Base-by-base conservation (phyloP, 2,329 filamentous ascomycete species). In the Helotiales sp. region DNA sequence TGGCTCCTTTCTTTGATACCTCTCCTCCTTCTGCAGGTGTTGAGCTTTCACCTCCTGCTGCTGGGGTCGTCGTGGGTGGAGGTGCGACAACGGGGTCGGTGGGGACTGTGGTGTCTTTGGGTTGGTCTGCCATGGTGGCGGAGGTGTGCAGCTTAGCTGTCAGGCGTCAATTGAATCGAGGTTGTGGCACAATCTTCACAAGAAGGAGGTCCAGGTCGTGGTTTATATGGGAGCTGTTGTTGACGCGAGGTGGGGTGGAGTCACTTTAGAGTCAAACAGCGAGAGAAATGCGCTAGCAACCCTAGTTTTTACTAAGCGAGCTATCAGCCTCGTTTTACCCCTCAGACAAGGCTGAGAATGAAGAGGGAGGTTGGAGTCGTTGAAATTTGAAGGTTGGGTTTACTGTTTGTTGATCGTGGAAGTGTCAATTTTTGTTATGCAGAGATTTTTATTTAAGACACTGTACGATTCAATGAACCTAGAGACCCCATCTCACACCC, bases 1-100 rank as follows among this genome's bases (percentile, higher is more conserved):
- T 96, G 71, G 91, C 82, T 17, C 89, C 93, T 80, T 90, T 94
- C 82, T 96, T 94, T 69, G 90, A 93, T 49, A 65, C 61, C 65
- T 67, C 45, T 65, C 68, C 67, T 26, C 55, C 64, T 7, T 57
- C 67, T 40, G 64, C 68, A 24, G 30, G n/a, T 5, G 30, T 2
- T 50, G 47, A 50, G 47, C 47, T 28, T 22, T 11, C 15, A 5
- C 15, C 15, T 24, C 43, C 45, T 34, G 45, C 49, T 61, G n/a
- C 28, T 20, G 64, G 15, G 20, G 40, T 45, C 17, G 37, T 11
- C 6, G 37, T 15, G 37, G 37, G 37, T 40, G 37, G 15, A 15
- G 65, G 62, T 30, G 50, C 47, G 43, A 64, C 43, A 49, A 67
- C 50, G 67, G 69, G 69, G 69, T 71, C 64, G 28, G 64, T 57